phyloP scores from a whole-genome alignment of 1,284 basidiomycete species.

The Puccinia polysora region DNA sequence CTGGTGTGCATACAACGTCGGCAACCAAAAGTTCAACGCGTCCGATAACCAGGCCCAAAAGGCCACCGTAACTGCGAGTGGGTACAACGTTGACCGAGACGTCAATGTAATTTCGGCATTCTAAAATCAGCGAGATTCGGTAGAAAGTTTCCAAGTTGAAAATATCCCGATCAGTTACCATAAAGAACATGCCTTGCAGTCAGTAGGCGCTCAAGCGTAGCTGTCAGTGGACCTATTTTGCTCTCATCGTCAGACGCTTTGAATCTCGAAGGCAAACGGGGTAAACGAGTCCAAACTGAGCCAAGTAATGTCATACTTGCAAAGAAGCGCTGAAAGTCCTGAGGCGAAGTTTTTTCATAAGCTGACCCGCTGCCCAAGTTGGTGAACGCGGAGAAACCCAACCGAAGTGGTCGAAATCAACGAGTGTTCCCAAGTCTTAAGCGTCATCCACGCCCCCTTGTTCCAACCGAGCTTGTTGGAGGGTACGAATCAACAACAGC shows the following conservation, averaged over 20 bases:
- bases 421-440: too few relatives aligned
- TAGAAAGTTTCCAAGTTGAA: background rate
- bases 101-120: background rate
- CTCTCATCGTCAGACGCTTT: background rate
- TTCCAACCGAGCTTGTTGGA: too few relatives aligned
- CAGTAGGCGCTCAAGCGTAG: background rate
- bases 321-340: background rate
- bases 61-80: slow-evolving; percentile 12
- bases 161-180: background rate
- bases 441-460: too few relatives aligned
- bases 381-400: too few relatives aligned
- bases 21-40: slow-evolving; percentile 66
- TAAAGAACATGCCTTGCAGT: slow-evolving; percentile 1
- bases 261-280: background rate
- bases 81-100: background rate
- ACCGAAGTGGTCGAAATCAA: too few relatives aligned
- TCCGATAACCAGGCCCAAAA: slow-evolving; percentile 22
- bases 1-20: slow-evolving; percentile 65
- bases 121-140: background rate
- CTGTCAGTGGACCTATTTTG: background rate
- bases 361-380: too few relatives aligned
- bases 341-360: too few relatives aligned
- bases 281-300: too few relatives aligned
- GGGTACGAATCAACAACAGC: too few relatives aligned
- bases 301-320: background rate